These are phyloP conservation scores for Amaranthus cruentus DNA, from an alignment of 148 eudicot species.

Conservation along the genomic window DNA sequence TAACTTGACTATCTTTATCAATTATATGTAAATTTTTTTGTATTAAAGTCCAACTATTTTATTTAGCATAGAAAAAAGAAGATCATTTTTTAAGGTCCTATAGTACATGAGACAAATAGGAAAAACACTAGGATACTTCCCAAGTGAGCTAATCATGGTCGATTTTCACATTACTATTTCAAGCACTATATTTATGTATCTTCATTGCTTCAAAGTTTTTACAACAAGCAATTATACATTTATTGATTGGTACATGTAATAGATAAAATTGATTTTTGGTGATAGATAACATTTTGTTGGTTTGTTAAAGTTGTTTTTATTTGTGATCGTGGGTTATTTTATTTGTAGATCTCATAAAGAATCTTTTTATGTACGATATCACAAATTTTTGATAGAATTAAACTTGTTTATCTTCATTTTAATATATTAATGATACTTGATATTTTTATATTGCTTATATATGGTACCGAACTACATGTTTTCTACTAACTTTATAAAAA, in stretches of 20 bases:
- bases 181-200: slow-evolving; percentile 10
- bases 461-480: no score
- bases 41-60: background rate
- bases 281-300: no score
- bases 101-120: slow-evolving; percentile 3
- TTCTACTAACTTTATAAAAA: no score
- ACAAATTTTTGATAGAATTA: no score
- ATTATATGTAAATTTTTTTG: background rate
- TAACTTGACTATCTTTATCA: background rate
- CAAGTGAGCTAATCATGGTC: slow-evolving; percentile 8
- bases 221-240: background rate
- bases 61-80: background rate
- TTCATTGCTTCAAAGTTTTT: background rate
- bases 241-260: background rate
- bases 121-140: background rate
- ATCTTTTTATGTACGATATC: no score
- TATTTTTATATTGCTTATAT: no score
- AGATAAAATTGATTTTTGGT: no score
- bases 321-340: background rate
- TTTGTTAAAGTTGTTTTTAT: background rate
- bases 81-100: background rate
- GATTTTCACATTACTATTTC: background rate
- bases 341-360: background rate
- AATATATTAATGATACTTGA: no score
- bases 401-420: no score